These are phyloP conservation scores for Exophiala alcalophila DNA, from an alignment of 2,329 filamentous ascomycete species.

Conservation along the genomic window DNA sequence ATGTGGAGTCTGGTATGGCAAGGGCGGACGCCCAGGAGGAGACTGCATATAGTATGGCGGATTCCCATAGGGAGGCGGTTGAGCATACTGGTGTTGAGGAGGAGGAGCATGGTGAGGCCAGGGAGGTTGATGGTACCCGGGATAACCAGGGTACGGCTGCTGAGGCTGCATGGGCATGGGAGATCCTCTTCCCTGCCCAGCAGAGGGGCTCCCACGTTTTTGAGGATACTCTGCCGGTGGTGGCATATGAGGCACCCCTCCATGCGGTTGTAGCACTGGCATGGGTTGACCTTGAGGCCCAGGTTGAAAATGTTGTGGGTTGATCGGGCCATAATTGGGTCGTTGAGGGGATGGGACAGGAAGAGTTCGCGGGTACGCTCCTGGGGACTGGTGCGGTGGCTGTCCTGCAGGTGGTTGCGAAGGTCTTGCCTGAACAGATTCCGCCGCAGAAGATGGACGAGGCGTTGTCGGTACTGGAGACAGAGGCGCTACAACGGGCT, in stretches of 20 bases:
- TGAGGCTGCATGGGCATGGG: constrained; percentile 26
- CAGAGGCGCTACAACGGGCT: constrained; percentile 9
- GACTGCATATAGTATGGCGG: constrained; percentile 23
- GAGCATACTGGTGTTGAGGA: constrained; percentile 22
- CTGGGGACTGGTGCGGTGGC: constrained; percentile 21
- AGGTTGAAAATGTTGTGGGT: constrained; percentile 23
- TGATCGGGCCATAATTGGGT: constrained; percentile 25
- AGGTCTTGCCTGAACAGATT: constrained; percentile 13
- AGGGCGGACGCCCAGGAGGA: constrained; percentile 9
- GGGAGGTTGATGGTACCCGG: constrained; percentile 26
- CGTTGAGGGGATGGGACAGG: constrained; percentile 28
- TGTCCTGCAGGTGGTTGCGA: constrained; percentile 13
- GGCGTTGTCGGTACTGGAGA: constrained; percentile 21
- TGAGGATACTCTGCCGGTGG: constrained; percentile 25
- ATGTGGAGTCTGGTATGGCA: constrained; percentile 26
- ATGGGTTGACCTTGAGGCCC: constrained; percentile 25
- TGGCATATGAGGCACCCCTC: constrained; percentile 27
- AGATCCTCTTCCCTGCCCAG: constrained; percentile 27
- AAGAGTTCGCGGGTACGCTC: constrained; percentile 22
- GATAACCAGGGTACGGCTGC: constrained; percentile 26
- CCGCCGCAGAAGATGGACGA: constrained; percentile 7
- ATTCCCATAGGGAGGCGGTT: constrained; percentile 20
- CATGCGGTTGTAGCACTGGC: constrained; percentile 23
- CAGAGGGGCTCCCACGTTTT: constrained; percentile 16
- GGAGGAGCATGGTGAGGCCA: constrained; percentile 26